phyloP scores from a whole-genome alignment of 176 grass and related monocot species.

The Metroxylon sagu region DNA sequence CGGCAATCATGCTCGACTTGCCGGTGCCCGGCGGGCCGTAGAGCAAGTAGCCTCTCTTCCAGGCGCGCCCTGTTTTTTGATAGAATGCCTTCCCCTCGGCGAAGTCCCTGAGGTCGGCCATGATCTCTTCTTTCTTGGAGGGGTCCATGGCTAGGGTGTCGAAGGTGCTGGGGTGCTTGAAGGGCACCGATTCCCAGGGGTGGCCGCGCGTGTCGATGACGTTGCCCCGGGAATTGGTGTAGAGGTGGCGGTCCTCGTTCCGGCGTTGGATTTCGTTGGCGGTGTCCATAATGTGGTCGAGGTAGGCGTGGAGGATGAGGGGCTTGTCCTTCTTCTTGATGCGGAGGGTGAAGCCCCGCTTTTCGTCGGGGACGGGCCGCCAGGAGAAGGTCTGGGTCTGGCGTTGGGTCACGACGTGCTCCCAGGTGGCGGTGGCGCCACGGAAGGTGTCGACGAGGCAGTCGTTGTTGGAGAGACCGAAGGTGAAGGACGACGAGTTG shows the following conservation, averaged over 20 bases:
- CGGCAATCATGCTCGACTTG: conserved; percentile 92
- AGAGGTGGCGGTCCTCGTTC: conserved; percentile 71
- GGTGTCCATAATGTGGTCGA: conserved; percentile 69
- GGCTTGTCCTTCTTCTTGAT: conserved; percentile 53
- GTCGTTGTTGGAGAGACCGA: conserved; percentile 77
- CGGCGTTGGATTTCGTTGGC: conserved; percentile 51
- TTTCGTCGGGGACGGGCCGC: conserved; percentile 83
- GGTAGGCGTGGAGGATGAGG: conserved; percentile 45
- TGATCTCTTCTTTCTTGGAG: conserved; percentile 40
- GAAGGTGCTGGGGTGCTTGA: conserved; percentile 92
- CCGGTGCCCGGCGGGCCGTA: conserved; percentile 70
- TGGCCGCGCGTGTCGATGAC: conserved; percentile 53
- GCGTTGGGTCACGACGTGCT: conserved; percentile 78
- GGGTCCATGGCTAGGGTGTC: conserved; percentile 91
- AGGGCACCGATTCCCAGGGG: conserved; percentile 72
- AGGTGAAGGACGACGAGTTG: conserved; percentile 82
- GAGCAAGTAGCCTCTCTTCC: conserved; percentile 76
- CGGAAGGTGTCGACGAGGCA: conserved; percentile 52
- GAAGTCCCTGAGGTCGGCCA: conserved; percentile 66
- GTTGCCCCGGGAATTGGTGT: conserved; percentile 71
- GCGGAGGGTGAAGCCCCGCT: conserved; percentile 81
- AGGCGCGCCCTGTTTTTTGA: conserved; percentile 60
- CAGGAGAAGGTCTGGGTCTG: conserved; percentile 58
- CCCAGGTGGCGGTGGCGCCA: conserved; percentile 64
- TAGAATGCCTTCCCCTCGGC: conserved; percentile 51